Evolutionary conservation across 352 stramenopile species (phyloP), one percentile per base, ranked within the genome.

Genomic region (Globisporangium apiculatum): DNA sequence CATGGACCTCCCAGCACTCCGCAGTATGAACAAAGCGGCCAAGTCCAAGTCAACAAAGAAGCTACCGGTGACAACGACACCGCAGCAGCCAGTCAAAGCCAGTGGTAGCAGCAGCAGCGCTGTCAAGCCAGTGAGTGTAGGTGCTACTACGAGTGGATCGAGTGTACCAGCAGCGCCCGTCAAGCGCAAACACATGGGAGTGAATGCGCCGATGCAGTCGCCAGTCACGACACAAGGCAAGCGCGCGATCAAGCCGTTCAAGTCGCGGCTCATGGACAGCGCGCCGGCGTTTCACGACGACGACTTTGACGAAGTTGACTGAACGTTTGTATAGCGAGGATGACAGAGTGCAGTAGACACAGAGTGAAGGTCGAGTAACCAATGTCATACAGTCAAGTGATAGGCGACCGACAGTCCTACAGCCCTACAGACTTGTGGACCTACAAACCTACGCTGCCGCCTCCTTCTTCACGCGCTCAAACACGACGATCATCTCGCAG

Each of bases 401-500:
- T 59, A 51, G 18, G 42, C 15, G 31, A 42, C 9, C n/a, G 24
- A 51, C 11, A 17, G 42, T 0, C 9, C 0, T 5, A 12, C 40
- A 45, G 5, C 10, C 8, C 40, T 45, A 50, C 40, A 12, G 40
- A 15, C 47, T 51, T 24, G 18, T 24, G 18, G 18, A 24, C 18
- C 18, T 24, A 31, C 24, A 31, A 31, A 31, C 24, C 24, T 31
- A 31, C 24, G 24, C 24, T 31, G 24, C 24, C 40, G 40, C 3
- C 40, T 8, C 40, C 18, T n/a, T 38, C 10, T 7, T 74, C 45
- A 80, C 72, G 40, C 89, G 86, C 60, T 99, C 97, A 67, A 99
- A 99, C 7, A 98, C 91, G 66, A 99, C 97, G 46, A 99, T 94
- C 83, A 99, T 96, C 76, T 99, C 97, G 69, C 93, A 99, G 79